Evolutionary conservation across 805 yeast species (phyloP), one percentile per base, ranked within the genome.

Genomic region (Lipomyces lipofer): DNA sequence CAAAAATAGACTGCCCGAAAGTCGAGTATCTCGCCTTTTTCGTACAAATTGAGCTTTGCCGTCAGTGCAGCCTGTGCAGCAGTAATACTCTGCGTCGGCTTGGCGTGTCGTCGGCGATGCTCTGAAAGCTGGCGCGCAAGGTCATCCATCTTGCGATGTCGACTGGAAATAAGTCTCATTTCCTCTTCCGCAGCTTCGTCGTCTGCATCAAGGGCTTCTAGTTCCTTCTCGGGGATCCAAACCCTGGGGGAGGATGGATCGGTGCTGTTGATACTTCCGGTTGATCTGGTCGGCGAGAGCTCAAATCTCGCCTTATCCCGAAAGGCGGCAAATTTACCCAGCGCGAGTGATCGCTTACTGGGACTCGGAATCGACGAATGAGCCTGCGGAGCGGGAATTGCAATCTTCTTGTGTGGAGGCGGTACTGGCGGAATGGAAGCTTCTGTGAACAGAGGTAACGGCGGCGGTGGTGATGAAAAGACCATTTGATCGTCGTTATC

Each of bases 21-120:
- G 54, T 85, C 75, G 36, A 74, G 65, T 13, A 85, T 69, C 65
- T 85, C 89, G 3, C 85, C 83, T 43, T 77, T 73, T 65, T 85
- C 90, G 59, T 81, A 83, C 4, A 78, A 68, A 43, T 76, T 80
- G 28, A 85, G 58, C 8, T 19, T 27, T 35, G 44, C 40, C 4
- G 52, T 39, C 40, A 25, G 38, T 4, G 38, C 51, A 1, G 60
- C 59, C n/a, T 24, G 35, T 2, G 53, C 29, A 3, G 49, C 54
- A 10, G 51, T 44, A 47, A 49, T 46, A 19, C 46, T 13, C 3
- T n/a, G 25, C n/a, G 21, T 32, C 3, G 52, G 47, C 17, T 21
- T 19, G 9, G 44, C 51, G 21, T 36, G 19, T 12, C 27, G 21
- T 13, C 25, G 15, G 5, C 54, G 30, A 13, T 19, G 32, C 4